phyloP scores from a whole-genome alignment of 192 early-diverging fungal species.

The Mortierella hygrophila region DNA sequence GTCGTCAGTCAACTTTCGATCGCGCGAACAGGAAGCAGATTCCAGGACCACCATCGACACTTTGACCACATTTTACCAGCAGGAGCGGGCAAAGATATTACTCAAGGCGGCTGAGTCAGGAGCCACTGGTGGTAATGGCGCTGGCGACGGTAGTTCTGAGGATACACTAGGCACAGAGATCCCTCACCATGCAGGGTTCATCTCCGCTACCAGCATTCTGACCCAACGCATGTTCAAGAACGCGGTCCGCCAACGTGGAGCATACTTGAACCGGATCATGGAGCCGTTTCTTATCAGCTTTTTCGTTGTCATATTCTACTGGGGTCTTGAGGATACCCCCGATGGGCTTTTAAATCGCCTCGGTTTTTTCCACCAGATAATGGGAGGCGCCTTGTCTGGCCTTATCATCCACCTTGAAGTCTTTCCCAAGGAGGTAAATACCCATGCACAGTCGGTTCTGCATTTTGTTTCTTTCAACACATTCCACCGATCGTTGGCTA shows the following conservation, averaged over 20 bases:
- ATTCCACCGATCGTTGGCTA: neutral
- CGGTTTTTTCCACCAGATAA: conserved; percentile 14
- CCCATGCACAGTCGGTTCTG: too few species aligned
- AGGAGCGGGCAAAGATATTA: neutral
- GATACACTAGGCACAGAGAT: neutral
- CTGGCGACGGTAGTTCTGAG: neutral
- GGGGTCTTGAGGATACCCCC: neutral
- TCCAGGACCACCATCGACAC: neutral
- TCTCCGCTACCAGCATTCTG: neutral
- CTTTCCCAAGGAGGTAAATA: conserved; percentile 19
- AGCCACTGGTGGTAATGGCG: neutral
- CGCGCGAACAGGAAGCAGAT: neutral
- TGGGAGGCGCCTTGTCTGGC: neutral
- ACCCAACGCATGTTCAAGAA: conserved; percentile 8
- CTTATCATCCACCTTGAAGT: neutral
- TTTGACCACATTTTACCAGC: neutral
- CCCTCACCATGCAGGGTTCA: neutral
- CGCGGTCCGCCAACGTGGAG: neutral
- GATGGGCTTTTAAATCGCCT: neutral
- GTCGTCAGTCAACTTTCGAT: conserved; percentile 16
- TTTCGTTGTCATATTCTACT: neutral
- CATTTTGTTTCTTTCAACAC: neutral
- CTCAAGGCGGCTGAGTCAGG: neutral
- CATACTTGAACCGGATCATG: conserved; percentile 14
- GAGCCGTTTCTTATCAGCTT: neutral